phyloP scores from a whole-genome alignment of 495 filamentous ascomycete genomes.

The Ascodesmis nigricans region DNA sequence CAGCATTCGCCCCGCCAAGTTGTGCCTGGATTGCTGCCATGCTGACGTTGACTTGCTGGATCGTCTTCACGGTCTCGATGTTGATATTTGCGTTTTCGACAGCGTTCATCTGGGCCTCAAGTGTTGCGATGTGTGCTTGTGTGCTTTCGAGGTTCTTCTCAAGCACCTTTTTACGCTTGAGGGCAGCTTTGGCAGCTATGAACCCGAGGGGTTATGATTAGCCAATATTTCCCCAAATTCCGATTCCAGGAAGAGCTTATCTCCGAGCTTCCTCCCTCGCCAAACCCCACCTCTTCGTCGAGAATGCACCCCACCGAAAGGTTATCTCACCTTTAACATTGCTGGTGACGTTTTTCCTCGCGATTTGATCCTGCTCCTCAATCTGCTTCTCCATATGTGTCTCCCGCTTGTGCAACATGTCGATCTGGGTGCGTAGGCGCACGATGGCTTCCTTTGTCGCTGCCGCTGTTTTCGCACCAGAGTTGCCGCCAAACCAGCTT shows the following conservation, averaged over 20 bases:
- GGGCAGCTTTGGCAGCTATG: slow-evolving; percentile 70
- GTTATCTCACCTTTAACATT: too few relatives aligned
- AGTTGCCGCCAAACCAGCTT: slow-evolving; percentile 69
- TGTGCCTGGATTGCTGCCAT: too few relatives aligned
- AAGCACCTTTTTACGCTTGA: slow-evolving; percentile 83
- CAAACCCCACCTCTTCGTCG: too few relatives aligned
- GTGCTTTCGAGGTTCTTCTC: slow-evolving; percentile 83
- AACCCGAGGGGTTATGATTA: too few relatives aligned
- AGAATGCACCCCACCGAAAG: slow-evolving; percentile 59
- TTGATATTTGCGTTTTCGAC: slow-evolving; percentile 99
- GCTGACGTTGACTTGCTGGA: too few relatives aligned
- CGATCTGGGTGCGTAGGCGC: slow-evolving; percentile 62
- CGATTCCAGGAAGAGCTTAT: too few relatives aligned
- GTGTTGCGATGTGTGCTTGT: slow-evolving; percentile 61
- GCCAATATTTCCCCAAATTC: too few relatives aligned
- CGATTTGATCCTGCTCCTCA: slow-evolving; percentile 74
- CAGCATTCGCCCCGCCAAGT: too few relatives aligned
- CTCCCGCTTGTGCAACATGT: slow-evolving; percentile 96
- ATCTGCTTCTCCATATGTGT: slow-evolving; percentile 77
- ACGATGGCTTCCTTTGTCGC: slow-evolving; percentile 94
- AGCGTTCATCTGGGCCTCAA: slow-evolving; percentile 87
- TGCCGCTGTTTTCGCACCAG: slow-evolving; percentile 68
- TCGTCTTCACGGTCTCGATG: slow-evolving; percentile 79
- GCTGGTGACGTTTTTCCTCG: slow-evolving; percentile 67
- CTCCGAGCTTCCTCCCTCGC: too few relatives aligned